Evolutionary conservation across 495 filamentous ascomycete species (phyloP).

Genomic region (Penicillium herquei): DNA sequence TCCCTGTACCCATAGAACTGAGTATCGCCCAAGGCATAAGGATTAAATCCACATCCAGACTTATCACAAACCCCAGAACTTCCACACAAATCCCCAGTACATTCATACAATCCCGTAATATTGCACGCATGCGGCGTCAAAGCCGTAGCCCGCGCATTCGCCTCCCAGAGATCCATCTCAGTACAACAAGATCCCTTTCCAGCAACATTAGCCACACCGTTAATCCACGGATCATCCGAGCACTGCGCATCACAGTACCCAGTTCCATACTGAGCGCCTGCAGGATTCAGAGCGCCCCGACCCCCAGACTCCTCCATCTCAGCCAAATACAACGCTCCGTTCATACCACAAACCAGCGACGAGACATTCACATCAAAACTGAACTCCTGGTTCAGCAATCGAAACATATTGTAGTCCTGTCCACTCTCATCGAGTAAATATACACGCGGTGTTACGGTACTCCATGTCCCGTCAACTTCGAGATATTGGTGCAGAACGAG

Average conservation of each 20-base stretch:
- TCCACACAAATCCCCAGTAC: constrained; percentile 47
- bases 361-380: constrained; percentile 64
- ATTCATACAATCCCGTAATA: constrained; percentile 40
- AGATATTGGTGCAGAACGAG: constrained; percentile 47
- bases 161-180: constrained; percentile 66
- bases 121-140: constrained; percentile 59
- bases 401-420: constrained; percentile 58
- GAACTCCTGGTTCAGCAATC: constrained; percentile 58
- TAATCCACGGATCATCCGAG: constrained; percentile 53
- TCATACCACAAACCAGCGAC: constrained; percentile 62
- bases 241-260: constrained; percentile 74
- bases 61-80: constrained; percentile 60
- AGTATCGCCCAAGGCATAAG: constrained; percentile 54
- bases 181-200: constrained; percentile 54
- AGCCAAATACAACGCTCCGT: constrained; percentile 65
- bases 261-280: constrained; percentile 63
- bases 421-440: constrained; percentile 57
- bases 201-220: constrained; percentile 55
- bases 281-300: constrained; percentile 53
- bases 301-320: constrained; percentile 61
- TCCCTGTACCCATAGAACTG: constrained; percentile 54
- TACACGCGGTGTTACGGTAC: constrained; percentile 50
- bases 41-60: constrained; percentile 64
- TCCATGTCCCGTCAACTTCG: constrained; percentile 24
- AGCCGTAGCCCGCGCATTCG: constrained; percentile 55